Evolutionary conservation across 768 basidiomycete species (phyloP), one percentile per base, ranked within the genome.

Genomic region (Rhizopogon sp.): DNA sequence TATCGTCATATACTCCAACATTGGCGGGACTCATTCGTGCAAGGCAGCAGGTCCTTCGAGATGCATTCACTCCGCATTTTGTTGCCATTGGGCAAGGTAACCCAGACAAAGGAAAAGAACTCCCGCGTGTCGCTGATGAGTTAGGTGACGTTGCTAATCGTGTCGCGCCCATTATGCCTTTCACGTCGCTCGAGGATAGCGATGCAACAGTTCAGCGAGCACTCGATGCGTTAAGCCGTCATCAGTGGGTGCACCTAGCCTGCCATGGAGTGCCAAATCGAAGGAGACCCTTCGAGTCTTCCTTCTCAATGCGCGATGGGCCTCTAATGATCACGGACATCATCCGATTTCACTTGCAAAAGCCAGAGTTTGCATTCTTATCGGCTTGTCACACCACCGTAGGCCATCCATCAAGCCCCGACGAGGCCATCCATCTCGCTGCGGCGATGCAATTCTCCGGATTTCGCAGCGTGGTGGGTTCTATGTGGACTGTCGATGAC

Each of bases 261-360:
- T 74, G 73, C 50, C 73, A 75, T 60, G 74, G 70, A 31, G 43
- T 57, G 14, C 73, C 72, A 52, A 58, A 73, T 43, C 3, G 43
- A 17, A n/a, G 51, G 16, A 40, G 64, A 29, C 68, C 68, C 8
- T 50, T 62, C 17, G 49, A 61, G 17, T 64, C 62, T 33, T 50
- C 33, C 6, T 63, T 70, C 50, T 20, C 49, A 2, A 60, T 69
- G n/a, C 45, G 60, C 29, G 59, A 64, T 28, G 54, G 54, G 8
- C 51, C 39, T 6, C 51, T 52, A 7, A 20, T 13, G 6, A 42
- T 54, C 16, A 33, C 45, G 7, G 52, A 56, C 33, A 54, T 65
- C 16, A 54, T 58, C 17, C 9, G 52, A n/a, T 22, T 39, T 11
- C 37, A 46, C 20, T 51, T 65, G 9, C 42, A 39, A 1, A 43